phyloP scores from a whole-genome alignment of 75 land plant species.

The Azolla pinnata region DNA sequence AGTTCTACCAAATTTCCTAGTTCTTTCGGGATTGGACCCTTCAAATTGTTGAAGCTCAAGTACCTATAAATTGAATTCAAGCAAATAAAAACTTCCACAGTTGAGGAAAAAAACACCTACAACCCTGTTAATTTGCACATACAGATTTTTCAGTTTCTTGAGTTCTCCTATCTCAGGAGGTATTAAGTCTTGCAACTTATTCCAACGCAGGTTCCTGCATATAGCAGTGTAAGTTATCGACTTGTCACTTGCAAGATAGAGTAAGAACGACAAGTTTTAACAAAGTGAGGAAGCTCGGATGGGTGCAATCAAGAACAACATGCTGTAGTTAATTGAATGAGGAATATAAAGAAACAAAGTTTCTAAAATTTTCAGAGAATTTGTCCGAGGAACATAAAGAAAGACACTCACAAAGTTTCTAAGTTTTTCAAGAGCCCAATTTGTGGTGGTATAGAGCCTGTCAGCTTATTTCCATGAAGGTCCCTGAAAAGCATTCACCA shows the following conservation, averaged over 20 bases:
- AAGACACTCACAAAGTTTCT: conserved; percentile 42
- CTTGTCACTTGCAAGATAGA: too few relatives aligned
- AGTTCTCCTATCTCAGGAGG: conserved; percentile 86
- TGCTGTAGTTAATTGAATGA: too few relatives aligned
- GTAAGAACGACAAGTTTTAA: too few relatives aligned
- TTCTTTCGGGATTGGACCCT: conserved; percentile 83
- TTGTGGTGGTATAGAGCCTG: conserved; percentile 84
- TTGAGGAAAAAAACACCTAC: too few relatives aligned
- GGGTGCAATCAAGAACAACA: too few relatives aligned
- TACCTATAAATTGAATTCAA: conserved; percentile 40
- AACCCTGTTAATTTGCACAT: too few relatives aligned
- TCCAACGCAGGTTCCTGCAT: conserved; percentile 80
- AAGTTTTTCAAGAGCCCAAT: conserved; percentile 68
- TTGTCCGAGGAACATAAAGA: background rate
- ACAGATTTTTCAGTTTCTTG: conserved; percentile 68
- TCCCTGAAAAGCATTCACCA: too few relatives aligned
- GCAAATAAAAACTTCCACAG: background rate
- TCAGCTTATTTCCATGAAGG: conserved; percentile 84
- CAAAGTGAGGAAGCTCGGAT: too few relatives aligned
- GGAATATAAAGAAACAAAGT: too few relatives aligned
- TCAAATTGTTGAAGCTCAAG: conserved; percentile 81
- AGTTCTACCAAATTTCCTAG: conserved; percentile 70
- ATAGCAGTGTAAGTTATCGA: background rate
- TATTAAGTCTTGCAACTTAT: conserved; percentile 78
- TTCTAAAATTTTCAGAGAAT: too few relatives aligned